These are phyloP conservation scores for Colletotrichum sp. DNA, from an alignment of 2,329 filamentous ascomycete species.

Conservation along the genomic window DNA sequence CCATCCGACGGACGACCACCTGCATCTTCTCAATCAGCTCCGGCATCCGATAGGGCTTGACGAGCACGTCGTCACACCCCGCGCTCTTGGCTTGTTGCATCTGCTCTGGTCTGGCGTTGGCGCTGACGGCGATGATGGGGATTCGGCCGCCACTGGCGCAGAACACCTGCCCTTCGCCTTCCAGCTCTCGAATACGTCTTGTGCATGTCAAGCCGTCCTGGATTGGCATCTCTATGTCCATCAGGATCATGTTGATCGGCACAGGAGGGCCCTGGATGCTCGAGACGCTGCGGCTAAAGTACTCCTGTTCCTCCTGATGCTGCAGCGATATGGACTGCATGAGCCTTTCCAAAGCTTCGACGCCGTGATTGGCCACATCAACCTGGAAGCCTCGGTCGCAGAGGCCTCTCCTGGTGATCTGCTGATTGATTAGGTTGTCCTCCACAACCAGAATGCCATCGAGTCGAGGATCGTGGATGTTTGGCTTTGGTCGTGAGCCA, in stretches of 20 bases:
- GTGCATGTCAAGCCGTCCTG: constrained; percentile 75
- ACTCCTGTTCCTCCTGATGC: background rate
- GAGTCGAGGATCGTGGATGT: constrained; percentile 28
- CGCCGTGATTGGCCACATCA: constrained; percentile 61
- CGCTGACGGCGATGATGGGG: constrained; percentile 70
- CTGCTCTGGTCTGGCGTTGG: constrained; percentile 71
- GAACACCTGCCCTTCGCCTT: constrained; percentile 56
- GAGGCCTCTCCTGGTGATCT: constrained; percentile 57
- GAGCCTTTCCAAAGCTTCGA: constrained; percentile 59
- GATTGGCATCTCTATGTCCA: constrained; percentile 80
- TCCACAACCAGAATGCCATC: constrained; percentile 60
- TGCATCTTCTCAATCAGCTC: constrained; percentile 67
- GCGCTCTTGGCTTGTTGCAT: constrained; percentile 54
- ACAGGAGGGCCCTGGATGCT: constrained; percentile 22
- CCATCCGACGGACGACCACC: constrained; percentile 44
- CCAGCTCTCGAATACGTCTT: constrained; percentile 65
- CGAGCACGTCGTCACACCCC: constrained; percentile 68
- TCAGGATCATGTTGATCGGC: constrained; percentile 67
- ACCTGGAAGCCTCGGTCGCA: constrained; percentile 54
- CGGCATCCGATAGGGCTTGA: constrained; percentile 73
- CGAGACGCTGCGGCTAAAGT: background rate
- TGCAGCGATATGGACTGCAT: constrained; percentile 30
- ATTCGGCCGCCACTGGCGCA: constrained; percentile 52
- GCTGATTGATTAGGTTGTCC: constrained; percentile 67
- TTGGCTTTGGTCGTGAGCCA: constrained; percentile 4